Percentiles rank a stretch among this genome's conserved stretches.
These are phyloP conservation scores for Phaeotremella skinneri DNA, from an alignment of 768 basidiomycete species.

Conservation along the genomic window DNA sequence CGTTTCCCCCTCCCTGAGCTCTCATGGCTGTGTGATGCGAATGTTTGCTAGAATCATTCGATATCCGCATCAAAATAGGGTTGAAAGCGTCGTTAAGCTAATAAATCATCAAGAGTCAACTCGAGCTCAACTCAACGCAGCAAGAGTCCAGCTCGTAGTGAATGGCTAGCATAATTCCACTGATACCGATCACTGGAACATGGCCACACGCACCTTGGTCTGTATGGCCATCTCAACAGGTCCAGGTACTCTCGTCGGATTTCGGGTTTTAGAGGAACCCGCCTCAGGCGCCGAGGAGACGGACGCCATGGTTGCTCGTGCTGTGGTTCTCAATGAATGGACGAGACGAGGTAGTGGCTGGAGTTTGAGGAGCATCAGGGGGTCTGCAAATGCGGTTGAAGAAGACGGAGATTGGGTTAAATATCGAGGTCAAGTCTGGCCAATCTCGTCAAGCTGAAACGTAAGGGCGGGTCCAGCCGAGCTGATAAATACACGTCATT, in stretches of 20 bases:
- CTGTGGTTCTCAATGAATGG: background rate
- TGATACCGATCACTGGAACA: background rate
- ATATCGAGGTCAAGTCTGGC: background rate
- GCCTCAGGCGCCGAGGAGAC: background rate
- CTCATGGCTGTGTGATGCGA: conserved; percentile 54
- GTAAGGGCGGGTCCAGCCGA: background rate
- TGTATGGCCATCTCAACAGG: conserved; percentile 51
- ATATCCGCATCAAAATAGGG: conserved; percentile 49
- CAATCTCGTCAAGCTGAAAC: background rate
- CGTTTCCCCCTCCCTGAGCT: conserved; percentile 51
- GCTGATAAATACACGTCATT: background rate
- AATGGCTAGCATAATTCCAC: background rate
- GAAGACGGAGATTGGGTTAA: background rate
- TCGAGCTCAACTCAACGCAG: background rate
- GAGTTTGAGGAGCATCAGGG: no score
- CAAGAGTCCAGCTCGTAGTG: background rate
- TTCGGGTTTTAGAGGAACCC: background rate
- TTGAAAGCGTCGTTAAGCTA: conserved; percentile 51
- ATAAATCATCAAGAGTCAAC: conserved; percentile 1
- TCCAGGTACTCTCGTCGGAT: conserved; percentile 37
- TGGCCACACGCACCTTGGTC: conserved; percentile 39
- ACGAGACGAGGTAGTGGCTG: no score
- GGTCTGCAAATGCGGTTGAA: background rate
- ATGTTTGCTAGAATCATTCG: conserved; percentile 53
- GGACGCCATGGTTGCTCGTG: background rate